phyloP scores from a whole-genome alignment of 108 stramenopile genomes.

The Stephanodiscus triporus region DNA sequence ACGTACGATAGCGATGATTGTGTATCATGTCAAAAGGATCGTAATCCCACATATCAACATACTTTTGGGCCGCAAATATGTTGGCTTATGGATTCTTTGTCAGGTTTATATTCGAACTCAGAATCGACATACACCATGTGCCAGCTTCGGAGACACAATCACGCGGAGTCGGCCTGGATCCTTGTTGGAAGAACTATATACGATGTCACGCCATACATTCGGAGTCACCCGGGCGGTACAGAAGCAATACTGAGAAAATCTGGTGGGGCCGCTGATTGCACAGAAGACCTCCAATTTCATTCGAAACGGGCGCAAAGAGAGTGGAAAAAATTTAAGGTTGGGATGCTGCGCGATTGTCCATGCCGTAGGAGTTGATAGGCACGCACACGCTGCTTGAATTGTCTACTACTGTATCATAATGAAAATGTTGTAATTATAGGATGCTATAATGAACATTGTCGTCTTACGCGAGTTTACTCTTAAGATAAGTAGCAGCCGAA shows the following conservation, averaged over 20 bases:
- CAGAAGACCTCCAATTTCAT: slow-evolving; percentile 75
- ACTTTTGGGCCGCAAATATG: slow-evolving; percentile 7
- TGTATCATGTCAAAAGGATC: slow-evolving; percentile 43
- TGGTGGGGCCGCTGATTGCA: slow-evolving; percentile 73
- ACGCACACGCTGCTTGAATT: not conserved
- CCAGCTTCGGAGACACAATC: slow-evolving; percentile 70
- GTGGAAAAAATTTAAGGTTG: slow-evolving; percentile 64
- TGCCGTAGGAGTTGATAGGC: not conserved
- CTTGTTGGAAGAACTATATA: slow-evolving; percentile 75
- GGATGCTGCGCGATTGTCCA: slow-evolving; percentile 47
- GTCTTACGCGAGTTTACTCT: not conserved
- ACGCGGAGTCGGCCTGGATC: slow-evolving; percentile 73
- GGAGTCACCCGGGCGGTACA: slow-evolving; percentile 75
- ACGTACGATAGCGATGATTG: slow-evolving; percentile 36
- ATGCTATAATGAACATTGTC: not conserved
- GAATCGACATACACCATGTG: slow-evolving; percentile 54
- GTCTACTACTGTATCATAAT: not conserved
- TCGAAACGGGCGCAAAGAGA: slow-evolving; percentile 54
- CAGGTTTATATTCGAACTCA: slow-evolving; percentile 20
- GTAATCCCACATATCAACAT: slow-evolving; percentile 14
- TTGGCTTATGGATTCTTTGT: slow-evolving; percentile 18
- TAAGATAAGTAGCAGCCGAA: slow-evolving; percentile 14
- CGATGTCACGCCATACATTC: slow-evolving; percentile 77
- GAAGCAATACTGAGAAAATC: slow-evolving; percentile 62
- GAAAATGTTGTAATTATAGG: not conserved